phyloP scores from a whole-genome alignment of 2,329 filamentous ascomycete species.

The Aureobasidium sp. region DNA sequence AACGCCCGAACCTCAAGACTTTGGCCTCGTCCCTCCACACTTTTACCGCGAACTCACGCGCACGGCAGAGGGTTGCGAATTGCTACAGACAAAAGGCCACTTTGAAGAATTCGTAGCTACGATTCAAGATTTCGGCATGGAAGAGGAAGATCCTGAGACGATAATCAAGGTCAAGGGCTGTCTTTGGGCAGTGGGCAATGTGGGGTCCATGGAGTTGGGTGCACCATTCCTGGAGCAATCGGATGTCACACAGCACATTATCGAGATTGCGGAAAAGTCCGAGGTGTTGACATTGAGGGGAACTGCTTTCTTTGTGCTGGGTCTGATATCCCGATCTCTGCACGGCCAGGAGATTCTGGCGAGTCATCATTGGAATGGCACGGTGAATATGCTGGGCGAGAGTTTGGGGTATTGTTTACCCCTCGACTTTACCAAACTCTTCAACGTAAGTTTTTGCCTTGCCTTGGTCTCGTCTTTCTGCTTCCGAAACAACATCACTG shows the following conservation, averaged over 20 bases:
- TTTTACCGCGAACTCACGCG: conserved; percentile 94
- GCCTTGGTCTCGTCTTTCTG: not conserved
- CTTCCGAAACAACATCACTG: not conserved
- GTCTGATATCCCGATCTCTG: conserved; percentile 80
- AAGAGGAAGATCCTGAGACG: conserved; percentile 73
- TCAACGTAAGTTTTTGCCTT: conserved; percentile 46
- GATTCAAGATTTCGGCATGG: conserved; percentile 78
- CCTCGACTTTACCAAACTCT: conserved; percentile 64
- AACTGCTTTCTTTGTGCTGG: conserved; percentile 92
- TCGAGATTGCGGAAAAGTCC: conserved; percentile 78
- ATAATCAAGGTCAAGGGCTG: conserved; percentile 94
- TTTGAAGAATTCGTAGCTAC: conserved; percentile 89
- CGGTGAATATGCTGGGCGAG: conserved; percentile 70
- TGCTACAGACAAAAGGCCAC: conserved; percentile 86
- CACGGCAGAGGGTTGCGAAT: conserved; percentile 81
- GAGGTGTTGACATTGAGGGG: conserved; percentile 88
- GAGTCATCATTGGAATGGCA: conserved; percentile 87
- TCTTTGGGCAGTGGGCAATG: conserved; percentile 95
- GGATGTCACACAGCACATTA: conserved; percentile 78
- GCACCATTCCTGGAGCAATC: conserved; percentile 86
- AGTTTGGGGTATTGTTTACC: conserved; percentile 86
- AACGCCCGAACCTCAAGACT: conserved; percentile 39
- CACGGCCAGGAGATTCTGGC: conserved; percentile 88
- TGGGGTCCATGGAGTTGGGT: conserved; percentile 95
- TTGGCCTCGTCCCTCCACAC: conserved; percentile 73